Conservation (phyloP, 106 monocot species). For the Apostasia shenzhenica region DNA sequence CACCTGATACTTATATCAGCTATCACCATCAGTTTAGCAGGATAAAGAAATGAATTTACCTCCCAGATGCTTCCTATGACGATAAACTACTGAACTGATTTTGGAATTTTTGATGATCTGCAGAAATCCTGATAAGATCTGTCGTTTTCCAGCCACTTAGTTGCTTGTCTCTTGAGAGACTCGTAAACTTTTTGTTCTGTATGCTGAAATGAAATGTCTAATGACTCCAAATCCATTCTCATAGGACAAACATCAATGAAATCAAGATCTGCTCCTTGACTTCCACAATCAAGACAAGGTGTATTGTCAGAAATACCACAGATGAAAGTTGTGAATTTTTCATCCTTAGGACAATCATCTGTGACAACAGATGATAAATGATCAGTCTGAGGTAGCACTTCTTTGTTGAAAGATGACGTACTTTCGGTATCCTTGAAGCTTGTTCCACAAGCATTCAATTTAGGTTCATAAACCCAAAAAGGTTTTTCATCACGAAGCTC, state of each 20-base stretch:
- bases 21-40: too few relatives aligned
- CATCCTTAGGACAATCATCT: conserved; percentile 20
- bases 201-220: conserved; percentile 14
- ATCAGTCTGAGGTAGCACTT: conserved; percentile 4
- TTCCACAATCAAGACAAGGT: conserved; percentile 5
- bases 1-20: too few relatives aligned
- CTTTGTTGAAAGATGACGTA: conserved; percentile 5
- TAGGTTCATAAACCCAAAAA: conserved; percentile 48
- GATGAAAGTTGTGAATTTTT: conserved; percentile 52
- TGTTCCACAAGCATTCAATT: conserved; percentile 1
- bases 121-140: conserved; percentile 66
- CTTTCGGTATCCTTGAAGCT: background rate
- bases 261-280: conserved; percentile 8
- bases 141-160: conserved; percentile 44
- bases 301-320: conserved; percentile 30
- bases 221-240: conserved; percentile 42
- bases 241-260: conserved; percentile 46
- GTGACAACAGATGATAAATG: background rate
- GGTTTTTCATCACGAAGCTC: conserved; percentile 24
- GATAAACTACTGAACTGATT: background rate
- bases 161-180: conserved; percentile 41
- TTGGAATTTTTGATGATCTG: conserved; percentile 26
- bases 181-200: conserved; percentile 36
- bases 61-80: too few relatives aligned
- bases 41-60: too few relatives aligned